phyloP scores from a whole-genome alignment of 73 alveolate genomes.

The Breviolum minutum region DNA sequence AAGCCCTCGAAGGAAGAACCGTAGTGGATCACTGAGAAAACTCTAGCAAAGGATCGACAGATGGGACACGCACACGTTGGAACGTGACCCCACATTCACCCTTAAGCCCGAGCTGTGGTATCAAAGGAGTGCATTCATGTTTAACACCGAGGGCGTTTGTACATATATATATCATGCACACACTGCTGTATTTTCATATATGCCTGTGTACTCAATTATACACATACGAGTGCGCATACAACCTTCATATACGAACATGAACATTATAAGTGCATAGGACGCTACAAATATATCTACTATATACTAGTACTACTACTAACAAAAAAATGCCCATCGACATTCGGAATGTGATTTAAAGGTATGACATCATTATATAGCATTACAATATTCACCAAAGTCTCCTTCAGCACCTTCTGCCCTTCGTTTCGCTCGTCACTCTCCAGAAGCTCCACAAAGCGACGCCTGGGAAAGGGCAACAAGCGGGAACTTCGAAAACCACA shows the following conservation, averaged over 20 bases:
- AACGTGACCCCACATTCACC: background rate
- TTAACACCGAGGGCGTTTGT: no score
- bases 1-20: background rate
- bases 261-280: no score
- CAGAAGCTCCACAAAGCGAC: background rate
- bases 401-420: slow-evolving; percentile 3
- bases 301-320: no score
- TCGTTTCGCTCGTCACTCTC: background rate
- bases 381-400: background rate
- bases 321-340: no score
- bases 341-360: no score
- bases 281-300: no score
- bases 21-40: background rate
- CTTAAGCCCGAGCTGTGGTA: background rate
- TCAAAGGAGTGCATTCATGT: no score
- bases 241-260: no score
- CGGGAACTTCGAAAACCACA: background rate
- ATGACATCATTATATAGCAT: no score
- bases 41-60: background rate
- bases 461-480: background rate
- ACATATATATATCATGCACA: background rate
- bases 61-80: background rate
- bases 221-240: no score
- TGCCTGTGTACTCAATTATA: no score
- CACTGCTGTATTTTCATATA: background rate